Conservation (phyloP, 2,329 filamentous ascomycete genomes). For the Exophiala aquamarina region DNA sequence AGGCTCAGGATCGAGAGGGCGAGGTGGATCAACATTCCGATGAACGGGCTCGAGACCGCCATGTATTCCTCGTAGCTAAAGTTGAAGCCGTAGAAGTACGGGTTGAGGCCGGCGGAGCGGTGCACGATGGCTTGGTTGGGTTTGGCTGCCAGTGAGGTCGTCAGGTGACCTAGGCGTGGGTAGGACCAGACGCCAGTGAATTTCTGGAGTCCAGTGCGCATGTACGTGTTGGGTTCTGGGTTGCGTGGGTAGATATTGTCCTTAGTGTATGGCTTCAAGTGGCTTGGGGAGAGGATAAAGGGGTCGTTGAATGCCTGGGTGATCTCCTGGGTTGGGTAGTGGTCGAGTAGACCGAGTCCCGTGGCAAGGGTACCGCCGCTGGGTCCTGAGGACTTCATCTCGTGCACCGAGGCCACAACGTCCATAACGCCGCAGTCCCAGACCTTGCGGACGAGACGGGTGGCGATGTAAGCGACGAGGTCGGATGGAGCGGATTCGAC, state of each 20-base stretch:
- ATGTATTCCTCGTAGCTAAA: slow-evolving; percentile 61
- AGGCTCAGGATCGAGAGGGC: slow-evolving; percentile 46
- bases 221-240: slow-evolving; percentile 36
- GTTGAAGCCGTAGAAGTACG: slow-evolving; percentile 56
- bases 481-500: slow-evolving; percentile 64
- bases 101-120: slow-evolving; percentile 59
- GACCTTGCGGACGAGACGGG: slow-evolving; percentile 53
- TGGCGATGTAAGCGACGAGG: slow-evolving; percentile 52
- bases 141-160: slow-evolving; percentile 52
- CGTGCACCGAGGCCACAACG: slow-evolving; percentile 54
- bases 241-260: slow-evolving; percentile 53
- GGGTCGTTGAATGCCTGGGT: slow-evolving; percentile 20
- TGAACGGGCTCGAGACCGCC: slow-evolving; percentile 49
- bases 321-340: slow-evolving; percentile 21
- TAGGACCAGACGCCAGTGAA: slow-evolving; percentile 55
- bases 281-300: slow-evolving; percentile 29
- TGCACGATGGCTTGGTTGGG: slow-evolving; percentile 60
- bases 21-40: slow-evolving; percentile 51
- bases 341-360: slow-evolving; percentile 55
- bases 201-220: slow-evolving; percentile 38
- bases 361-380: slow-evolving; percentile 68
- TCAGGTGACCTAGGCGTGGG: slow-evolving; percentile 59
- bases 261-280: slow-evolving; percentile 44
- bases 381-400: slow-evolving; percentile 51
- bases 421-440: slow-evolving; percentile 52